phyloP scores from a whole-genome alignment of 805 yeast genomes.

The Nakazawaea laoshanensis region DNA sequence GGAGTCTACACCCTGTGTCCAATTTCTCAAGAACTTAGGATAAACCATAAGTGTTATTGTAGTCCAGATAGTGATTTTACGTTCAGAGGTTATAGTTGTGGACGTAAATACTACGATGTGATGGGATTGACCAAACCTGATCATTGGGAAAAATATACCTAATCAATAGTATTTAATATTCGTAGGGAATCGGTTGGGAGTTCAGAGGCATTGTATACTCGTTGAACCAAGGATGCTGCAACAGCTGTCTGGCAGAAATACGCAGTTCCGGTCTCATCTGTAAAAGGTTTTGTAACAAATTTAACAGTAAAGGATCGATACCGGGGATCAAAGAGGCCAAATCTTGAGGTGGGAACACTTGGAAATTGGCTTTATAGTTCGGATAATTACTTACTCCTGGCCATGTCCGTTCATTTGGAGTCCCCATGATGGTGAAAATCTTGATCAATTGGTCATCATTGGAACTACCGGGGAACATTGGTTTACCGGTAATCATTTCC shows the following conservation, averaged over 20 bases:
- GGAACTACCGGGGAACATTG: conserved; percentile 91
- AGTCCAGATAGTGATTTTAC: conserved; percentile 30
- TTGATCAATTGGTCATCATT: conserved; percentile 92
- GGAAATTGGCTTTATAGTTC: conserved; percentile 79
- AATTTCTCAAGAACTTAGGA: conserved; percentile 19
- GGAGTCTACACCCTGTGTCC: conserved; percentile 39
- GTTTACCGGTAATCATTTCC: conserved; percentile 97
- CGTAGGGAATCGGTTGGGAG: conserved; percentile 11
- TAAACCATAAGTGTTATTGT: conserved; percentile 27
- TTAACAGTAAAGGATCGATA: conserved; percentile 62
- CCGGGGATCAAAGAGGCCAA: conserved; percentile 59
- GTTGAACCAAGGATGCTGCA: conserved; percentile 74
- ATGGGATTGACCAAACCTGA: conserved; percentile 18
- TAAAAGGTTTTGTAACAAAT: conserved; percentile 49
- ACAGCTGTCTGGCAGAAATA: conserved; percentile 51
- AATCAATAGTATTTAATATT: conserved; percentile 7
- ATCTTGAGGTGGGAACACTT: conserved; percentile 84
- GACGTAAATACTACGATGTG: conserved; percentile 21
- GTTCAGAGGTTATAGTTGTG: conserved; percentile 27
- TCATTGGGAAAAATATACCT: conserved; percentile 19
- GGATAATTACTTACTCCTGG: conserved; percentile 92
- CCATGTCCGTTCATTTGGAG: conserved; percentile 95
- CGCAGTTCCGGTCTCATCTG: conserved; percentile 58
- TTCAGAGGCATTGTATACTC: conserved; percentile 38
- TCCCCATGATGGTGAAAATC: conserved; percentile 90